A percentile compares a stretch with the other conserved stretches of the same genome.
Evolutionary conservation across 208 protist species (phyloP).

Genomic region (Trypanosoma vivax): DNA sequence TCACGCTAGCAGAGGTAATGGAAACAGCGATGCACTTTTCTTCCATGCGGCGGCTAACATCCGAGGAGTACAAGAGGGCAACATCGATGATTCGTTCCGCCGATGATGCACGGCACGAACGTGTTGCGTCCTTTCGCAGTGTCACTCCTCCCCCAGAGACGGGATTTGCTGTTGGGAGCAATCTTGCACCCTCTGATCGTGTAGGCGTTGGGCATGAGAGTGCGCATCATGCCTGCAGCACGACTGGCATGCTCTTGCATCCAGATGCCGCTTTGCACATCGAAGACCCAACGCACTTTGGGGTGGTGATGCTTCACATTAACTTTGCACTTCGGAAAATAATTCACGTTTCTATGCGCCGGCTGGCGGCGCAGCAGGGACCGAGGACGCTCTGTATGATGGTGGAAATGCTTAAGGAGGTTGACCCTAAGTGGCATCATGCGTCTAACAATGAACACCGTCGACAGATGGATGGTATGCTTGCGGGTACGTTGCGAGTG

Average conservation of each 20-base stretch:
- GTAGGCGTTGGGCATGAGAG: not conserved
- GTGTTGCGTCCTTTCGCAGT: conserved; percentile 39
- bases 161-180: not conserved
- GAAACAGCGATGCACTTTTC: conserved; percentile 70
- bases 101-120: conserved; percentile 61
- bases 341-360: conserved; percentile 70
- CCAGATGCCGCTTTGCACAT: conserved; percentile 59
- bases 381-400: conserved; percentile 55
- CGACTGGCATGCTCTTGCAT: conserved; percentile 3
- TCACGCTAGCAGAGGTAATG: conserved; percentile 59
- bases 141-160: conserved; percentile 10
- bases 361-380: conserved; percentile 43
- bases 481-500: conserved; percentile 63
- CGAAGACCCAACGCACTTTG: conserved; percentile 71
- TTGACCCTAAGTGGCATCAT: conserved; percentile 28
- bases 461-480: conserved; percentile 36
- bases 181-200: not conserved
- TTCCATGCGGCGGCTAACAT: conserved; percentile 31
- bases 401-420: conserved; percentile 38
- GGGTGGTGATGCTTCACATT: conserved; percentile 73
- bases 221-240: not conserved
- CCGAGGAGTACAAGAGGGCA: conserved; percentile 37
- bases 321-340: conserved; percentile 81
- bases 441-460: conserved; percentile 15
- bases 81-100: conserved; percentile 59